Evolutionary conservation across 768 basidiomycete genomes (phyloP), one percentile per base, ranked within the genome.

Genomic region (Hypsizygus marmoreus): DNA sequence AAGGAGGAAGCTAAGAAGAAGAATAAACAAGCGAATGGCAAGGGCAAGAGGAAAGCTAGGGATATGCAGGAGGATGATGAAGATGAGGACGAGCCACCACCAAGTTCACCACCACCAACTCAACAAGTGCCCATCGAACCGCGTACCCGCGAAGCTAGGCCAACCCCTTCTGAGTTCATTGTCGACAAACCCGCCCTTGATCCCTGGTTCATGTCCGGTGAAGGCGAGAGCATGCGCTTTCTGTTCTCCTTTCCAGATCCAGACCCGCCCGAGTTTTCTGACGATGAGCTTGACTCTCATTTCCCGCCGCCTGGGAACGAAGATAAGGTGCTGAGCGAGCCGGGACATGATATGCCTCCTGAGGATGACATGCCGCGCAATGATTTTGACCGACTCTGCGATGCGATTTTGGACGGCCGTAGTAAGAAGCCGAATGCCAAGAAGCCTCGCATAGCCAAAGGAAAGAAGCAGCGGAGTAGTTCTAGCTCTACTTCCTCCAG

Each of bases 11-110:
- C 63, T 42, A 57, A 57, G 47, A 60, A 53, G 43, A 74, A 71
- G 39, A 74, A 72, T 33, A 68, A 58, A 14, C 68, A 66, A 52
- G 65, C 72, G 57, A 40, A 32, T 11, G 47, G 26, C 3, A 23
- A 53, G 40, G 43, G 45, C 10, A 46, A 56, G 41, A 22, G 44
- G 45, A 40, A 41, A 29, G 43, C 32, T 43, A 22, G 44, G 11
- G 39, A 33, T 29, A 40, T 14, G 29, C 41, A 43, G 3, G 43
- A 41, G 2, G 37, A 30, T 9, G 30, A 35, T 3, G 42, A 44
- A 38, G 39, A 19, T 25, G 22, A 41, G 16, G 38, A 23, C 23
- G 35, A 31, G 4, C 5, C 24, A 23, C 32, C 4, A 19, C 11
- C 20, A n/a, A 40, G 39, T 36, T 26, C 35, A n/a, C 36, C 34